A percentile compares a stretch with the other conserved stretches of the same genome.
phyloP scores from a whole-genome alignment of 2,329 filamentous ascomycete genomes.

The Venturia nashicola region DNA sequence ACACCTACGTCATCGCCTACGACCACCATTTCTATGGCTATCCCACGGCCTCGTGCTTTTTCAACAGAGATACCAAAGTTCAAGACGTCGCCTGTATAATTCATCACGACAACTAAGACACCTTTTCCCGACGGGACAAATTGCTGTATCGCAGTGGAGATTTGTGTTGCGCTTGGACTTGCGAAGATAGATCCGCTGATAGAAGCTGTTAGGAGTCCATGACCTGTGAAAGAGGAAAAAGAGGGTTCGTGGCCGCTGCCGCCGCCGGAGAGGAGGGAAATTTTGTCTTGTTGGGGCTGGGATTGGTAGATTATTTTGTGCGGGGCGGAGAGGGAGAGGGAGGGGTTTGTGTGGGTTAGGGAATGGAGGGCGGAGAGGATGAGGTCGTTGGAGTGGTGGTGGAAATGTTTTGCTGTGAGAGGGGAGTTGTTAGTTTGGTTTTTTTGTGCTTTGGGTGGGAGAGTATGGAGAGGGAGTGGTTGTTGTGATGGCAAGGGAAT shows the following conservation, averaged over 20 bases:
- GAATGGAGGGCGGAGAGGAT: constrained; percentile 66
- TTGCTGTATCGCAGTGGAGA: constrained; percentile 56
- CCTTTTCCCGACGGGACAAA: constrained; percentile 61
- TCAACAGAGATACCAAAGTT: constrained; percentile 93
- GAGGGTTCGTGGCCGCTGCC: constrained; percentile 19
- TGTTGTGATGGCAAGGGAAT: too few relatives aligned
- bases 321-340: constrained; percentile 60
- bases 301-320: constrained; percentile 79
- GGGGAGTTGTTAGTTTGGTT: too few relatives aligned
- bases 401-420: constrained; percentile 61
- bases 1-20: constrained; percentile 90
- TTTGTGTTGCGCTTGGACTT: constrained; percentile 15
- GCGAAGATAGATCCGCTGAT: constrained; percentile 19
- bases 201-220: constrained; percentile 15
- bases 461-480: too few relatives aligned
- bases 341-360: constrained; percentile 74
- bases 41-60: constrained; percentile 70
- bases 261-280: constrained; percentile 17
- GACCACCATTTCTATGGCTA: constrained; percentile 76
- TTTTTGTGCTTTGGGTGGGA: too few relatives aligned
- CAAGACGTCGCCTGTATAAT: constrained; percentile 67
- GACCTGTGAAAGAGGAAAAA: constrained; percentile 16
- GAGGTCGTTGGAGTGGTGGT: constrained; percentile 69
- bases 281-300: constrained; percentile 35
- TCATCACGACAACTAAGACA: constrained; percentile 87